Evolutionary conservation across 2,329 filamentous ascomycete species (phyloP).

Genomic region (Phaeosphaeria sp.): DNA sequence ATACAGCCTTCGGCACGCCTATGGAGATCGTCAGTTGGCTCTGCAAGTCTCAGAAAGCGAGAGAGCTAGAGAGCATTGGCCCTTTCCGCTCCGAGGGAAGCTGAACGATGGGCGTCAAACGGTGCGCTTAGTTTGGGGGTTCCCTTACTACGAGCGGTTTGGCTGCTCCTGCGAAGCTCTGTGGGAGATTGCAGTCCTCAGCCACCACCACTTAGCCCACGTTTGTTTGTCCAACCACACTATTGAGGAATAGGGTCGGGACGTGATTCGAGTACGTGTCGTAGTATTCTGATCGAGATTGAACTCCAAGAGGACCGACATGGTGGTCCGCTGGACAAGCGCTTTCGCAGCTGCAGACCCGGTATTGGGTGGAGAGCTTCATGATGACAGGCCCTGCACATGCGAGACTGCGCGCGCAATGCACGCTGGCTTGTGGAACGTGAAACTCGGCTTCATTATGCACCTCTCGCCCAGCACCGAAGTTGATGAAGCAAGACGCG

Average conservation of each 20-base stretch:
- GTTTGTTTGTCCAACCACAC: conserved; percentile 17
- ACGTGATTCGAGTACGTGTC: neutral
- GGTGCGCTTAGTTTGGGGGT: conserved; percentile 24
- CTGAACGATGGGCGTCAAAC: conserved; percentile 36
- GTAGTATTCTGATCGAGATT: conserved; percentile 16
- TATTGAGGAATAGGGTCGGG: conserved; percentile 17
- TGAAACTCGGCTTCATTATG: conserved; percentile 9
- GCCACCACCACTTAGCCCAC: conserved; percentile 24
- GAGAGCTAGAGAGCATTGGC: conserved; percentile 27
- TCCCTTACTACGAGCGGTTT: conserved; percentile 30
- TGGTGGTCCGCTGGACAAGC: neutral
- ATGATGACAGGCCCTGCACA: neutral
- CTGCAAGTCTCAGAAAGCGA: conserved; percentile 26
- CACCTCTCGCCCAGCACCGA: conserved; percentile 15
- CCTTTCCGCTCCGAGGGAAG: conserved; percentile 13
- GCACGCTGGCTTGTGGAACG: conserved; percentile 10
- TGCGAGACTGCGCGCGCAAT: conserved; percentile 13
- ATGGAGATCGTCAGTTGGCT: conserved; percentile 32
- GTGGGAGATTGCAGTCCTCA: conserved; percentile 39
- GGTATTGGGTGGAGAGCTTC: conserved; percentile 8
- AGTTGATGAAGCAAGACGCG: conserved; percentile 21
- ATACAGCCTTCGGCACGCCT: conserved; percentile 19
- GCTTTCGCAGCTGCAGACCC: neutral
- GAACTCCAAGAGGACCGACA: conserved; percentile 25
- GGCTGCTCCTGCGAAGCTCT: conserved; percentile 18